These are phyloP conservation scores for Paratrimastix pyriformis DNA, from an alignment of 78 protist genomes.

Conservation along the genomic window DNA sequence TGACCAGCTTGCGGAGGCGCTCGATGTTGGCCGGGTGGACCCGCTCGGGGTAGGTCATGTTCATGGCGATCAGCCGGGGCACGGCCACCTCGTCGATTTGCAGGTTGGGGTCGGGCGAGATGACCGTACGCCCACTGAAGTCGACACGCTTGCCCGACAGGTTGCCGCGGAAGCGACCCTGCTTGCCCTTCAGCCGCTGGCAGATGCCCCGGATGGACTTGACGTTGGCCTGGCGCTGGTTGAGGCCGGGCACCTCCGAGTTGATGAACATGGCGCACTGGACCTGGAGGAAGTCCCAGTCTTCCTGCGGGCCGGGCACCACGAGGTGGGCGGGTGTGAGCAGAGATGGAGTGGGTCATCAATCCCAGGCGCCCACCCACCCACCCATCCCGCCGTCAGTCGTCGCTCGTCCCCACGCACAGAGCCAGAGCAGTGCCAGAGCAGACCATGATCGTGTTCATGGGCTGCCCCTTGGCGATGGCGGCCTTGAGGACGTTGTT, in stretches of 20 bases:
- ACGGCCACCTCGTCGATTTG: slow-evolving; percentile 85
- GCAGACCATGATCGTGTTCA: not conserved
- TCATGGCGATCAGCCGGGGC: slow-evolving; percentile 75
- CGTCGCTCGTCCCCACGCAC: too few relatives aligned
- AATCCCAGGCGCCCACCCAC: too few relatives aligned
- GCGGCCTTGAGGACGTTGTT: slow-evolving; percentile 46
- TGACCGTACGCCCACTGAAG: slow-evolving; percentile 96
- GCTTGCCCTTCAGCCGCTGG: slow-evolving; percentile 97
- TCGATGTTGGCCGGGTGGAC: slow-evolving; percentile 61
- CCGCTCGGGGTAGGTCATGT: slow-evolving; percentile 89
- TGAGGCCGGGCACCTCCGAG: slow-evolving; percentile 19
- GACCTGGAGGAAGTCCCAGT: slow-evolving; percentile 30
- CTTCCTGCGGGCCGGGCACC: too few relatives aligned
- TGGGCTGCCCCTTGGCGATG: slow-evolving; percentile 8
- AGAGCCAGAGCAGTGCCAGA: too few relatives aligned
- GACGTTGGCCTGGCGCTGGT: not conserved
- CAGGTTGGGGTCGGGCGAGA: slow-evolving; percentile 98
- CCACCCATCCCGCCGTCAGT: too few relatives aligned
- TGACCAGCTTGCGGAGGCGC: slow-evolving; percentile 40
- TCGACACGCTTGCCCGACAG: slow-evolving; percentile 97
- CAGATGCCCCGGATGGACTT: slow-evolving; percentile 77
- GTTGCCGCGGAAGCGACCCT: slow-evolving; percentile 93
- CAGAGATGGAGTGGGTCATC: too few relatives aligned
- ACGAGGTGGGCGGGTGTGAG: too few relatives aligned
- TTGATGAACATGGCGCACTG: slow-evolving; percentile 16